Conservation (phyloP, 2,329 filamentous ascomycete species). For the Ascochyta clinopodiicola region DNA sequence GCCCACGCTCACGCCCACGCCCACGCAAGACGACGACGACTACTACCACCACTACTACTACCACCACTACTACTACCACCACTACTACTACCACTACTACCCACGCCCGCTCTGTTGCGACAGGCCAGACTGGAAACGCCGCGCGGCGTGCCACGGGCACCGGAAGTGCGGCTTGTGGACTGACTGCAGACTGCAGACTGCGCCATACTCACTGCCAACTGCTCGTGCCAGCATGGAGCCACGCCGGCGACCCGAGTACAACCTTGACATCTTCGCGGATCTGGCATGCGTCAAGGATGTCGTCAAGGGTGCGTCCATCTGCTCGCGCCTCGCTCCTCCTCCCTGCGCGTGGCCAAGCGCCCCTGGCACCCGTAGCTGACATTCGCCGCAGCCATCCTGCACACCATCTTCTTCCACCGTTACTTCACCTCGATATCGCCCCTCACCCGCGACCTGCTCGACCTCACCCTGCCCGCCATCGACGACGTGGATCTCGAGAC, state of each 20-base stretch:
- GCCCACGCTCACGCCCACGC: constrained; percentile 12
- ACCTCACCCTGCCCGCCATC: constrained; percentile 87
- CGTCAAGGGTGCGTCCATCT: constrained; percentile 74
- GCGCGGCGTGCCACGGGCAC: constrained; percentile 17
- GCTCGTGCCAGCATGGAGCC: constrained; percentile 62
- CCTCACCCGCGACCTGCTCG: constrained; percentile 84
- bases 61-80: too few relatives aligned
- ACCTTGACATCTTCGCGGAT: constrained; percentile 92
- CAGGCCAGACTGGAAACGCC: constrained; percentile 3
- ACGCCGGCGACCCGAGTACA: constrained; percentile 81
- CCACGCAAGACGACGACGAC: not conserved
- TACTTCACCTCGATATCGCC: constrained; percentile 90
- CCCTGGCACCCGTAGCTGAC: constrained; percentile 16
- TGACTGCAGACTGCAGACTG: too few relatives aligned
- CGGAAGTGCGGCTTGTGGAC: not conserved
- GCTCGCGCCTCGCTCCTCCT: constrained; percentile 8
- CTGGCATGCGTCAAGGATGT: constrained; percentile 88
- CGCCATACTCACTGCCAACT: not conserved
- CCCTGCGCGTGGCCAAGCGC: constrained; percentile 10
- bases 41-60: too few relatives aligned
- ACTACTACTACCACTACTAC: too few relatives aligned
- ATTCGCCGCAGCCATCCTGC: constrained; percentile 73
- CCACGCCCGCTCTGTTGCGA: constrained; percentile 1
- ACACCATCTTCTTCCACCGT: constrained; percentile 98
- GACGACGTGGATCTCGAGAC: constrained; percentile 91